Base-by-base conservation (phyloP, 2,329 filamentous ascomycete species). In the Dothistroma pini region DNA sequence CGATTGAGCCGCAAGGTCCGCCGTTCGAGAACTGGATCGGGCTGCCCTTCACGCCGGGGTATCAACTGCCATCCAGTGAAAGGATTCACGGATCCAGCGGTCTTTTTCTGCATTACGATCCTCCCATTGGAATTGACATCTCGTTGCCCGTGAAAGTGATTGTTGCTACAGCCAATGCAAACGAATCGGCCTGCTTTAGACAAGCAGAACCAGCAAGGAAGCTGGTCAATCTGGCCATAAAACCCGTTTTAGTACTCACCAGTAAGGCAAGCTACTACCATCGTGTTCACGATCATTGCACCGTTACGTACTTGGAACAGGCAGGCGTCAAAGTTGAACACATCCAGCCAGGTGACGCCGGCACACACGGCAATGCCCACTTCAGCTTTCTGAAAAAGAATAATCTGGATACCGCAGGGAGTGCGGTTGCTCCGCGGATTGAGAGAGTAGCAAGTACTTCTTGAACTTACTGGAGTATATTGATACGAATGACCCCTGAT, bases 241-340 rank as follows among this genome's bases (percentile, higher is more conserved):
- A n/a, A n/a, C 80, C 78, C 0, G 78, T 82, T 5, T 70, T 83
- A 1, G 63, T 86, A 16, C 67, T 84, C 29, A 85, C 83, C 0
- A 75, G 75, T 0, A 80, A 85, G 59, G 80, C 84, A 2, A 82
- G 81, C n/a, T n/a, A n/a, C 56, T 79, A 77, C n/a, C 84, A 86
- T 70, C 73, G 75, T 2, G 70, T 74, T 11, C 86, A 81, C 62
- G 85, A 87, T 65, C 80, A 82, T 70, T 84, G 82, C 38, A 84
- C 80, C 0, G 78, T 81, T 1, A 63, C 71, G 12, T 86, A 81
- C 68, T 68, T 87, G 67, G 66, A 71, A 56, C 84, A 87, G 67
- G 82, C 79, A 1, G 83, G 84, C 0, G 76, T 80, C 0, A 60
- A 67, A 0, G 75, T 78, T 1, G 74, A 80, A 2, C 79, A 78